Evolutionary conservation across 805 yeast genomes (phyloP), one percentile per base, ranked within the genome.

Genomic region (Kuraishia hungarica): DNA sequence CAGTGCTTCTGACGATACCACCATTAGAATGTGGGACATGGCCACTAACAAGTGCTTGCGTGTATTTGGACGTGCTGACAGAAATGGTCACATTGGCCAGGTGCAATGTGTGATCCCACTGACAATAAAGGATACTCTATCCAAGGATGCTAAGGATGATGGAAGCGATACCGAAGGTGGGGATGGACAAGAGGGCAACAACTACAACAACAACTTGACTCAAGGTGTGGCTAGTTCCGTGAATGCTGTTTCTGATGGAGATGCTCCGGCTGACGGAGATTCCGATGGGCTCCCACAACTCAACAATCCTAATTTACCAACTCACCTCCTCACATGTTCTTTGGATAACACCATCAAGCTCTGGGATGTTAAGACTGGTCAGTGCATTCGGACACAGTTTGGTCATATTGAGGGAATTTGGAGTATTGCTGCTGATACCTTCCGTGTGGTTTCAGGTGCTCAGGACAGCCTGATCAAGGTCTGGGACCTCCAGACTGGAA

Each of bases 401-500:
- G 99, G 99, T 2, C 99, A 94, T 67, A 90, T 93, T 54, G 98
- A 94, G 70, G 99, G 99, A 22, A 97, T 94, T 20, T 93, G 98
- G 97, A 90, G 93, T 49, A 87, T 94, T 55, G 90, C 94, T 19
- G 96, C 97, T 0, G 98, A 94, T 72, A 91, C 92, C 47, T 94
- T 94, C 76, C 80, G 99, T 61, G 88, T 94, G 50, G 88, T 93
- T 11, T 85, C 94, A 63, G 98, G 98, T 1, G 92, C 97, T 1
- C 97, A 94, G 66, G 99, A 94, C 73, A 80, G 90, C 59, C 75
- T 83, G 39, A 89, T 89, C 58, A 93, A 87, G 68, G 88, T 94
- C 6, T 94, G 99, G 99, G 99, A 94, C 67, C 75, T 94, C 58
- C 97, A 94, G 69, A 84, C 86, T 61, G 98, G 99, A 21, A 86